Conservation (phyloP, 1,284 basidiomycete species). For the Gomphus sp. region DNA sequence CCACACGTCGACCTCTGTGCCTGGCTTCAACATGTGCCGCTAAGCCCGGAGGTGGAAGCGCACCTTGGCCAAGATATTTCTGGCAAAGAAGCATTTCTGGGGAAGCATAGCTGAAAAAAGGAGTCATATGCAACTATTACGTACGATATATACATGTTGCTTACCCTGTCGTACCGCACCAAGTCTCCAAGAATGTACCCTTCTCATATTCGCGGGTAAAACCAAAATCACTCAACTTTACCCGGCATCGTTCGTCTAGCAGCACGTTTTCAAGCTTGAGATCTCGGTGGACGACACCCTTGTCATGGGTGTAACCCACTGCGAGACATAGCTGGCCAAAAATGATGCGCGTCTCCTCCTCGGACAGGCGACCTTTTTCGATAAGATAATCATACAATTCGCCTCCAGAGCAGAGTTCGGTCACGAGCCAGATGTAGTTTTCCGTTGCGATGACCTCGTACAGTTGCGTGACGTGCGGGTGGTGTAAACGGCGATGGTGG, state of each 20-base stretch:
- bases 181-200: slow-evolving; percentile 83
- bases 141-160: neutral
- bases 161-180: slow-evolving; percentile 90
- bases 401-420: slow-evolving; percentile 93
- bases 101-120: slow-evolving; percentile 54
- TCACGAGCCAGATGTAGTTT: slow-evolving; percentile 91
- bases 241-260: slow-evolving; percentile 77
- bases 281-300: slow-evolving; percentile 92
- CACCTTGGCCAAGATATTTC: slow-evolving; percentile 85
- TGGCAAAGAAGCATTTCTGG: slow-evolving; percentile 91
- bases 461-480: slow-evolving; percentile 90
- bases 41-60: slow-evolving; percentile 20
- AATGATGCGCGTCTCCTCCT: slow-evolving; percentile 75
- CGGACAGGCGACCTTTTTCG: slow-evolving; percentile 82
- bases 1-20: slow-evolving; percentile 91
- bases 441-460: slow-evolving; percentile 98
- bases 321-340: slow-evolving; percentile 97
- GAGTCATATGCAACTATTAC: slow-evolving; percentile 1
- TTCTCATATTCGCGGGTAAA: slow-evolving; percentile 93
- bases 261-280: slow-evolving; percentile 95
- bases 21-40: slow-evolving; percentile 16
- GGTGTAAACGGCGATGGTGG: slow-evolving; percentile 93
- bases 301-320: slow-evolving; percentile 82
- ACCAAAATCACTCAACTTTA: slow-evolving; percentile 94
- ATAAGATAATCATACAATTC: slow-evolving; percentile 97